These are phyloP conservation scores for Penicillium paneum DNA, from an alignment of 2,329 filamentous ascomycete genomes.

Conservation along the genomic window DNA sequence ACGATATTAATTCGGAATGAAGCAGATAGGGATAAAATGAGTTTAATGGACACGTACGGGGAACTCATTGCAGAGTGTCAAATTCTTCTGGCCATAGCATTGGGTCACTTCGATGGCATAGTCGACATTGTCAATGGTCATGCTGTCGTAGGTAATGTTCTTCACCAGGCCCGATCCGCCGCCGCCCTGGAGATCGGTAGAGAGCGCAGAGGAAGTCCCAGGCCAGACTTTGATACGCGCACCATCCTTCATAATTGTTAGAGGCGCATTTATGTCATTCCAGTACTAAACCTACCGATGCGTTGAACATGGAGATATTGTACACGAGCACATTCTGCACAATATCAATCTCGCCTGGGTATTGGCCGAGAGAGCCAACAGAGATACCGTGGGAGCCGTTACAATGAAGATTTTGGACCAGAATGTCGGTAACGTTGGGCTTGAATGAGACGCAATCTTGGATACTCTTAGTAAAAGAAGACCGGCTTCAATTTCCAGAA, in stretches of 20 bases:
- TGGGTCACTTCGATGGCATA: constrained; percentile 64
- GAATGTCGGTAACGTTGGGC: constrained; percentile 66
- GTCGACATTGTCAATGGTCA: constrained; percentile 61
- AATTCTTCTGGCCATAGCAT: constrained; percentile 62
- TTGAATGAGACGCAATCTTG: constrained; percentile 70
- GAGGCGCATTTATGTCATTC: constrained; percentile 37
- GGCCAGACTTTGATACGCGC: constrained; percentile 75
- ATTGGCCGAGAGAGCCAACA: constrained; percentile 70
- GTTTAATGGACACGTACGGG: constrained; percentile 42
- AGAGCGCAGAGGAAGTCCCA: constrained; percentile 53
- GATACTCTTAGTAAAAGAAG: constrained; percentile 7
- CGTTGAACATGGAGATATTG: constrained; percentile 59
- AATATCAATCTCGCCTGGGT: constrained; percentile 61
- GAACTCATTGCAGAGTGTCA: constrained; percentile 58
- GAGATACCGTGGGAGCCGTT: constrained; percentile 70
- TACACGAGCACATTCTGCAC: constrained; percentile 67
- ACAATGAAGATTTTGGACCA: constrained; percentile 65
- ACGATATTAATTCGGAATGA: not conserved
- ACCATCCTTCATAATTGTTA: constrained; percentile 51
- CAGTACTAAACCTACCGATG: constrained; percentile 32
- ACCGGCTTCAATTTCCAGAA: not conserved
- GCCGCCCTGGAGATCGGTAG: constrained; percentile 63
- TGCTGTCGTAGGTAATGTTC: constrained; percentile 65
- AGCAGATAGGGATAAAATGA: not conserved
- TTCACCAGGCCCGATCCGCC: constrained; percentile 60